Base-by-base conservation (phyloP, 1,139 yeast species). In the Candida neerlandica region DNA sequence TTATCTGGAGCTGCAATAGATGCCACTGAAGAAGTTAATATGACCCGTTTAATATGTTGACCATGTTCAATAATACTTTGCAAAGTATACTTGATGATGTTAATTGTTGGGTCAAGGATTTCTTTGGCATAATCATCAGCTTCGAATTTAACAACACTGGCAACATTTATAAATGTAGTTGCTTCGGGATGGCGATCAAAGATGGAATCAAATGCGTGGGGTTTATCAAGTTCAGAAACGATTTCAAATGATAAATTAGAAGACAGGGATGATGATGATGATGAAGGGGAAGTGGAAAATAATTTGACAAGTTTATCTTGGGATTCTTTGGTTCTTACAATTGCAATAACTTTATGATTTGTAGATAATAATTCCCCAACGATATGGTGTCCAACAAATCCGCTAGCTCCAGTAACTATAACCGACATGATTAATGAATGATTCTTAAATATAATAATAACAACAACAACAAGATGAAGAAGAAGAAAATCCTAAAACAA, bases 281-380 rank as follows among this genome's bases (percentile, higher is more conserved):
- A 29, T 35, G 19, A 1, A 44, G 47, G 35, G 10, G 27, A 18
- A 29, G n/a, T 14, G 16, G 19, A n/a, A 27, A 45, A 46, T 55
- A 66, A 67, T 35, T 65, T 55, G 52, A 66, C 58, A 51, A 78
- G 58, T 4, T 64, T 57, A 19, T 77, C 78, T 11, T 83, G 86
- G 60, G 80, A 80, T 1, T 61, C 69, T 43, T 70, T 69, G 1
- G 81, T 69, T 60, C 90, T 72, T 2, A 81, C 89, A 1, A 86
- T 75, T 6, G 87, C 88, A 21, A 84, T 69, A 5, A 85, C 89
- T 1, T 63, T 62, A 61, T 78, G 81, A 15, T 77, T 80, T 44
- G 65, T 65, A 16, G 63, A 59, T 44, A 70, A 55, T 44, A 70
- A 59, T 38, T 56, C 56, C 44, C 62, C 60, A 34, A 69, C 63